Evolutionary conservation across 1,139 yeast species (phyloP), one percentile per base, ranked within the genome.

Genomic region (Zygosaccharomyces sapae): DNA sequence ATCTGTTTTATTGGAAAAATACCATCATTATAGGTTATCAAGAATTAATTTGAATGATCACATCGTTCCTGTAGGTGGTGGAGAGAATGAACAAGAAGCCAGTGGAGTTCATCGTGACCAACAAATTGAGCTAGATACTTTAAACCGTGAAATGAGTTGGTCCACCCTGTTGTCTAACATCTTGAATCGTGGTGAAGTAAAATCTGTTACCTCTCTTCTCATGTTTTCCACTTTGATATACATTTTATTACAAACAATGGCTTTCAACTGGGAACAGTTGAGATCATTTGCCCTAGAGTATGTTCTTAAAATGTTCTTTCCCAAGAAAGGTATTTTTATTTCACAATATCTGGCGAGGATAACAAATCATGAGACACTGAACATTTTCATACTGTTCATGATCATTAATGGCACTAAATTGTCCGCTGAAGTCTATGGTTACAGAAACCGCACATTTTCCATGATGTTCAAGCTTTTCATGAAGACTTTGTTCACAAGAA

Each of bases 1-100:
- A 10, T 49, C 61, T 9, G 44, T 48, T 8, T 27, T 45, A 13
- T 18, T 55, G n/a, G 61, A 57, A 40, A 49, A 45, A 38, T 52
- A 46, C 25, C 53, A 56, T 22, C 43, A 50, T 7, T 50, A 51
- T 29, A 42, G 48, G 10, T 27, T 56, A n/a, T 51, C 55, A 7
- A 52, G 43, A 27, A 46, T 49, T 12, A 47, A 42, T 18, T 36
- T 49, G 30, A 22, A 34, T 16, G 52, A 46, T 3, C 52, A 49
- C 29, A 49, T 49, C 8, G 38, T 49, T 12, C 52, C 52, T 13
- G 45, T 46, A 7, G 41, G 25, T 33, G 45, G 42, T n/a, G 46
- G 39, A 18, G 43, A 31, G 22, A 24, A 40, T 12, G 43, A 40
- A 18, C 37, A 31, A 25, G 50, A 36, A 5, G 24, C 33, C 12